Conservation (phyloP, 768 basidiomycete species). For the Pleurotus citrinopileatus region DNA sequence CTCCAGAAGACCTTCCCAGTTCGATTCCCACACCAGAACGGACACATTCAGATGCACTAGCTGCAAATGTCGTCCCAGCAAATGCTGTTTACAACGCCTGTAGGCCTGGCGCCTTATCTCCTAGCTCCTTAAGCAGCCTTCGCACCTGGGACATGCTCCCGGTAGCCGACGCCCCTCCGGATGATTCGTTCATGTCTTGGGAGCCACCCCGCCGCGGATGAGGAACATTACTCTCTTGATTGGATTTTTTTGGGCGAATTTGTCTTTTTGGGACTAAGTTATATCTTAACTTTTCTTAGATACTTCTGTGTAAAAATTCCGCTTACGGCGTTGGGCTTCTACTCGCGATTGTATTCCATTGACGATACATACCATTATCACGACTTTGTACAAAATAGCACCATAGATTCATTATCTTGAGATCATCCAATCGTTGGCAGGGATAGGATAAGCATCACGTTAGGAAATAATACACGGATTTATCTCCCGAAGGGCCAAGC, state of each 20-base stretch:
- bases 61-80: conserved; percentile 9
- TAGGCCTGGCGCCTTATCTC: conserved; percentile 16
- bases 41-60: conserved; percentile 11
- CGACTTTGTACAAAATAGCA: conserved; percentile 4
- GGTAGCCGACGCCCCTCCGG: conserved; percentile 31
- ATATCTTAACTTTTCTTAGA: conserved; percentile 7
- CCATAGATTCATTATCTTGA: conserved; percentile 2
- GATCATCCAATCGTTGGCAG: background rate
- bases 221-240: conserved; percentile 5
- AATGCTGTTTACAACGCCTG: conserved; percentile 15
- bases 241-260: background rate
- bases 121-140: conserved; percentile 17
- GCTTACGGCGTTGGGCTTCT: background rate
- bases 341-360: background rate
- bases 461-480: background rate
- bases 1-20: conserved; percentile 22
- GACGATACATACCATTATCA: conserved; percentile 5
- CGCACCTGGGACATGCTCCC: conserved; percentile 30
- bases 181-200: conserved; percentile 65
- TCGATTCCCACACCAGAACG: conserved; percentile 16
- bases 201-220: conserved; percentile 41
- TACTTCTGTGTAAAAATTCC: background rate
- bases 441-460: background rate
- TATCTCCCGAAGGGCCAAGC: conserved; percentile 7
- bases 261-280: conserved; percentile 10